A percentile compares a stretch with the other conserved stretches of the same genome.
Evolutionary conservation across 2,329 filamentous ascomycete genomes (phyloP).

Genomic region (Zalaria sp.): DNA sequence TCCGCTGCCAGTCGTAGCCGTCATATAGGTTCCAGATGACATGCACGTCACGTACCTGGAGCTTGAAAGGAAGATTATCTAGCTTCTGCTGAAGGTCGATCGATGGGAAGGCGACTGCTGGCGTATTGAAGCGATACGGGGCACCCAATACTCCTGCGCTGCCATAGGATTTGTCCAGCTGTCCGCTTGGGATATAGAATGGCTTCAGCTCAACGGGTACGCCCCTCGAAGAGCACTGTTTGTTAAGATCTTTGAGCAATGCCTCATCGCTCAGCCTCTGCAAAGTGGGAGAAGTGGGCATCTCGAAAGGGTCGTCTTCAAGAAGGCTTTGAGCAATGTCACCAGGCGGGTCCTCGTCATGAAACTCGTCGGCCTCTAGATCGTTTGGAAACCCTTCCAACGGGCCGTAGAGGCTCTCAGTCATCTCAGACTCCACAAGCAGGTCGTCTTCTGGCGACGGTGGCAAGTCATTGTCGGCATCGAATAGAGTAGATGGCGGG

Average conservation of each 20-base stretch:
- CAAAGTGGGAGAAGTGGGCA: constrained; percentile 15
- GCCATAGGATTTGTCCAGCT: constrained; percentile 17
- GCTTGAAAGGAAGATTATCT: constrained; percentile 41
- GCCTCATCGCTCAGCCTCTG: constrained; percentile 16
- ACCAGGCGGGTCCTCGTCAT: constrained; percentile 7
- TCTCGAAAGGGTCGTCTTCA: constrained; percentile 22
- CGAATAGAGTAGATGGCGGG: constrained; percentile 39
- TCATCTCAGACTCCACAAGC: constrained; percentile 18
- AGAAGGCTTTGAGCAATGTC: constrained; percentile 22
- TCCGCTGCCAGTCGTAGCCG: constrained; percentile 90
- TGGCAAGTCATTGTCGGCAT: constrained; percentile 13
- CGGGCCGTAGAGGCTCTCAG: constrained; percentile 17
- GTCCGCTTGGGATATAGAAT: constrained; percentile 18
- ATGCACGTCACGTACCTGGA: constrained; percentile 74
- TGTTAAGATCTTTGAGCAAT: constrained; percentile 15
- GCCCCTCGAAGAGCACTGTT: constrained; percentile 12
- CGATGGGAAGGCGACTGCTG: constrained; percentile 3
- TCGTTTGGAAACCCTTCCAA: constrained; percentile 14
- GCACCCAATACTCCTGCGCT: constrained; percentile 14
- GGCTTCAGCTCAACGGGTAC: constrained; percentile 13
- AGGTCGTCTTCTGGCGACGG: constrained; percentile 16
- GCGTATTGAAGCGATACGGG: constrained; percentile 16
- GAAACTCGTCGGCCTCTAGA: constrained; percentile 9
- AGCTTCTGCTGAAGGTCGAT: background rate
- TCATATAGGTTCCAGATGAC: constrained; percentile 97